phyloP scores from a whole-genome alignment of 2,329 filamentous ascomycete genomes.

The Cladophialophora carrionii region DNA sequence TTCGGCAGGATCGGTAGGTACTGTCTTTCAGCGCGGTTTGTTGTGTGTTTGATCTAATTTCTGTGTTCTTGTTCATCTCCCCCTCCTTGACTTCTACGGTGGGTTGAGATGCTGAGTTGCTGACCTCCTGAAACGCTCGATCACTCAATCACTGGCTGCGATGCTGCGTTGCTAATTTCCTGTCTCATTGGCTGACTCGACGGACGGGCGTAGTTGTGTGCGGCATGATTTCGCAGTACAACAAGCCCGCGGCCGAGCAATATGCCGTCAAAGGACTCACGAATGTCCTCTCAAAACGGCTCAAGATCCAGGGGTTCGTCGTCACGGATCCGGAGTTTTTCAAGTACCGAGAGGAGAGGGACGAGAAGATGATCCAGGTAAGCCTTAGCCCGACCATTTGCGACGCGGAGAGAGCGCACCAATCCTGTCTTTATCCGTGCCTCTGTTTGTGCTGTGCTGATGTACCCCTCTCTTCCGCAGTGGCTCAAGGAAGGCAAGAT shows the following conservation, averaged over 20 bases:
- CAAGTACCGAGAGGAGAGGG: slow-evolving; percentile 65
- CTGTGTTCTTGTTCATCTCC: background rate
- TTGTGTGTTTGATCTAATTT: background rate
- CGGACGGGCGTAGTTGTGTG: slow-evolving; percentile 10
- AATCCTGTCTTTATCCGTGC: background rate
- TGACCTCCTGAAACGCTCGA: background rate
- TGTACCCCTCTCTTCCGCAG: background rate
- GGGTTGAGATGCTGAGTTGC: no score
- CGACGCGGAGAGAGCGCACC: background rate
- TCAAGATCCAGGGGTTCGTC: slow-evolving; percentile 74
- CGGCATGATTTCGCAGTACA: slow-evolving; percentile 72
- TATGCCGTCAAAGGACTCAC: slow-evolving; percentile 70
- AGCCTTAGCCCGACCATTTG: background rate
- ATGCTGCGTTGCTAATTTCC: no score
- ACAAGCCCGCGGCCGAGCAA: slow-evolving; percentile 58
- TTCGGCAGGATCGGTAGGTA: slow-evolving; percentile 66
- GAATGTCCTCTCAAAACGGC: slow-evolving; percentile 65
- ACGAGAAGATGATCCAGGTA: slow-evolving; percentile 74
- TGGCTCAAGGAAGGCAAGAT: slow-evolving; percentile 77
- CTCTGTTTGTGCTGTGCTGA: background rate
- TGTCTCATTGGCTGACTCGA: background rate
- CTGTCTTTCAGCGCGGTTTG: background rate
- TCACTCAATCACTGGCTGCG: background rate
- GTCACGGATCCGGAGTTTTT: slow-evolving; percentile 67
- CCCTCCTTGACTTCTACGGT: no score